Evolutionary conservation across 306 rosid species (phyloP).

Genomic region (Canavalia gladiata): DNA sequence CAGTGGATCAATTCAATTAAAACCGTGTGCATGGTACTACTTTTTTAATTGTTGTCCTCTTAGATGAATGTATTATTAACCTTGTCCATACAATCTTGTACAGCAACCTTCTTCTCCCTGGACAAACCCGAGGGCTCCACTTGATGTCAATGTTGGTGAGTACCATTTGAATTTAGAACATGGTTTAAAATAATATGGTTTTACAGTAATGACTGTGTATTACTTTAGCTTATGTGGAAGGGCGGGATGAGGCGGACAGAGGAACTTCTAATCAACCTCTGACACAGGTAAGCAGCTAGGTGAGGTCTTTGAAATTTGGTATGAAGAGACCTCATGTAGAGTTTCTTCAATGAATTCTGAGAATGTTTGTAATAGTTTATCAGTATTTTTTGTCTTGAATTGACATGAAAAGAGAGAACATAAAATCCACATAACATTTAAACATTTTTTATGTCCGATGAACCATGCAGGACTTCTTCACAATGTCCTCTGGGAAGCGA

Average conservation of each 20-base stretch:
- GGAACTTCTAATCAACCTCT: constrained; percentile 73
- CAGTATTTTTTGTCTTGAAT: constrained; percentile 13
- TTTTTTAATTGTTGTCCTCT: background rate
- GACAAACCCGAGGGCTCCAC: constrained; percentile 82
- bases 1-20: background rate
- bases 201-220: constrained; percentile 50
- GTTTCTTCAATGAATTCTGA: constrained; percentile 39
- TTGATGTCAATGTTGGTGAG: constrained; percentile 94
- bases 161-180: constrained; percentile 31
- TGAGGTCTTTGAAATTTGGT: constrained; percentile 40
- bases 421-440: constrained; percentile 15
- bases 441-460: constrained; percentile 44
- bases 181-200: constrained; percentile 24
- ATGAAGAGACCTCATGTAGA: constrained; percentile 36
- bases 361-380: constrained; percentile 14
- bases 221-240: constrained; percentile 87
- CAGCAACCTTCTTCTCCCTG: constrained; percentile 94
- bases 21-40: background rate
- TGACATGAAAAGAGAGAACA: constrained; percentile 7
- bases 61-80: constrained; percentile 15
- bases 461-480: constrained; percentile 78
- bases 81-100: constrained; percentile 42
- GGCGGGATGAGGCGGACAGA: constrained; percentile 85
- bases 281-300: constrained; percentile 72
- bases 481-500: constrained; percentile 70